phyloP scores from a whole-genome alignment of 768 basidiomycete species.

The Royoungia palumana region DNA sequence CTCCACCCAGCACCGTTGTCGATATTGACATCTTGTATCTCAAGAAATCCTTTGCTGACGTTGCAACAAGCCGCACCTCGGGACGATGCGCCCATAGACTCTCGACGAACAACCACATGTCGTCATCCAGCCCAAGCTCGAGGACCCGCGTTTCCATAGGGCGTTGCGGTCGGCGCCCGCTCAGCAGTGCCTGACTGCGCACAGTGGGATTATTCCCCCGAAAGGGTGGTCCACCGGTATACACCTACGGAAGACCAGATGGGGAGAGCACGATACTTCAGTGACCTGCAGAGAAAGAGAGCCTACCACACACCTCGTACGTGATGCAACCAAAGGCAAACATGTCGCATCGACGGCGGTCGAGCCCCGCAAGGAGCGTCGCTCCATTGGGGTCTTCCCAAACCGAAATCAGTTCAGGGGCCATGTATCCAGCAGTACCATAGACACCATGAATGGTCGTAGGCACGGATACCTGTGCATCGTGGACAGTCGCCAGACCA shows the following conservation, averaged over 20 bases:
- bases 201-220: slow-evolving; percentile 12
- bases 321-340: slow-evolving; percentile 34
- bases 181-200: slow-evolving; percentile 14
- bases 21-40: slow-evolving; percentile 13
- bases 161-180: slow-evolving; percentile 15
- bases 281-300: too few relatives aligned
- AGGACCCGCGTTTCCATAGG: slow-evolving; percentile 11
- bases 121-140: slow-evolving; percentile 27
- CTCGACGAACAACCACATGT: slow-evolving; percentile 30
- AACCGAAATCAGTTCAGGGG: slow-evolving; percentile 24
- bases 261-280: too few relatives aligned
- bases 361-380: slow-evolving; percentile 12
- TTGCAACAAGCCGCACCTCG: slow-evolving; percentile 23
- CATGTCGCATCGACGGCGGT: slow-evolving; percentile 32
- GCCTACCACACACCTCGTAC: slow-evolving; percentile 28
- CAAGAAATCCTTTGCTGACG: slow-evolving; percentile 21
- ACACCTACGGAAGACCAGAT: slow-evolving; percentile 19
- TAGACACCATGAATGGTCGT: slow-evolving; percentile 14
- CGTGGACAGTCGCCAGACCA: slow-evolving; percentile 22
- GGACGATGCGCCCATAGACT: slow-evolving; percentile 29
- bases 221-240: slow-evolving; percentile 28
- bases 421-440: slow-evolving; percentile 27
- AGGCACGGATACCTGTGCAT: slow-evolving; percentile 12
- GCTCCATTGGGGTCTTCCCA: slow-evolving; percentile 8
- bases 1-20: neutral